phyloP scores from a whole-genome alignment of 345 rosid species.

The Crucihimalaya himalaica region DNA sequence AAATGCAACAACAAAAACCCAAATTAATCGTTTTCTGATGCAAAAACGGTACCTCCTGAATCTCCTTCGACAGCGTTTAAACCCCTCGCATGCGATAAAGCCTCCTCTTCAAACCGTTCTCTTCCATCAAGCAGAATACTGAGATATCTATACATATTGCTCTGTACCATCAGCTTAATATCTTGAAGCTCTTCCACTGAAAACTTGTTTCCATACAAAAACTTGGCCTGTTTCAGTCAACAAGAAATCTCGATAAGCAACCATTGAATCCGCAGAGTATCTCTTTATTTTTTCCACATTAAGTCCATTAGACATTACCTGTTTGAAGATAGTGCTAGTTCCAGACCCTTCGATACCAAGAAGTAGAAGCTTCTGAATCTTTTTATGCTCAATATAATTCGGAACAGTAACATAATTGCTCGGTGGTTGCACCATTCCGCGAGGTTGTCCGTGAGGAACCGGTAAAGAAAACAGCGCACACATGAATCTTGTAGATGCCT shows the following conservation, averaged over 20 bases:
- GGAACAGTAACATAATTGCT: slow-evolving; percentile 75
- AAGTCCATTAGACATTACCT: slow-evolving; percentile 47
- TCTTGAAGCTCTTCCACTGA: slow-evolving; percentile 75
- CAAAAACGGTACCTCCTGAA: slow-evolving; percentile 50
- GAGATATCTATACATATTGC: slow-evolving; percentile 91
- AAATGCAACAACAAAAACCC: not conserved
- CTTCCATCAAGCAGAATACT: slow-evolving; percentile 95
- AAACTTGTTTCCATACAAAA: slow-evolving; percentile 89
- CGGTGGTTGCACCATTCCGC: slow-evolving; percentile 65
- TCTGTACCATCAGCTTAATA: slow-evolving; percentile 95
- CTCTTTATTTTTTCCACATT: not conserved
- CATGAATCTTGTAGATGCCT: slow-evolving; percentile 90
- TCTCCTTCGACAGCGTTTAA: slow-evolving; percentile 48
- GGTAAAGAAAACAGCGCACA: slow-evolving; percentile 91
- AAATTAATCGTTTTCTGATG: not conserved
- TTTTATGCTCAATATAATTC: slow-evolving; percentile 81
- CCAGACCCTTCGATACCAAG: slow-evolving; percentile 90
- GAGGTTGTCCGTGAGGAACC: slow-evolving; percentile 73
- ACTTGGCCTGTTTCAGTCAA: slow-evolving; percentile 69
- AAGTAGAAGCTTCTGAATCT: slow-evolving; percentile 78
- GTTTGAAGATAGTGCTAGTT: slow-evolving; percentile 97
- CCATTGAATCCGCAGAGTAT: slow-evolving; percentile 14
- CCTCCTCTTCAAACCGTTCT: slow-evolving; percentile 97
- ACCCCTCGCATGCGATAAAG: slow-evolving; percentile 49
- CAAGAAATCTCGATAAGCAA: slow-evolving; percentile 15